Conservation (phyloP, 2,329 filamentous ascomycete species). For the Aspergillus puulaauensis region DNA sequence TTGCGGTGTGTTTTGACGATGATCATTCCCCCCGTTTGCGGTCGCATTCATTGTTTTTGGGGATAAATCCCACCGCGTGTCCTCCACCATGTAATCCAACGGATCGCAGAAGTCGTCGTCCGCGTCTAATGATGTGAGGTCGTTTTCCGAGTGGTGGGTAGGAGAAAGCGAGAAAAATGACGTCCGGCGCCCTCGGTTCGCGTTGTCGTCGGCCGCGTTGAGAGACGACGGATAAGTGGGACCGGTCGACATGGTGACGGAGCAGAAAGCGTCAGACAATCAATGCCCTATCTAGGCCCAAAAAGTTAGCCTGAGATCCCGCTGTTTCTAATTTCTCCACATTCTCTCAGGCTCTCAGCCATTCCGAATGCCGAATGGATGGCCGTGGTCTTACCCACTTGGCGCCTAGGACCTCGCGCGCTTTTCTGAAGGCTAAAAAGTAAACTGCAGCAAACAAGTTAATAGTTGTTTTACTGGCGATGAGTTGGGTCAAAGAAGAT, state of each 20-base stretch:
- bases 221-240: constrained; percentile 18
- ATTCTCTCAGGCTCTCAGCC: constrained; percentile 7
- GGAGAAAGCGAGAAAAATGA: constrained; percentile 31
- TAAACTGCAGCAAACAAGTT: background rate
- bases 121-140: constrained; percentile 30
- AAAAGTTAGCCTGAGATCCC: constrained; percentile 15
- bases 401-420: constrained; percentile 3
- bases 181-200: constrained; percentile 21
- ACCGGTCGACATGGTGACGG: constrained; percentile 35
- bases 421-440: background rate
- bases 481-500: background rate
- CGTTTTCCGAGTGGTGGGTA: constrained; percentile 34
- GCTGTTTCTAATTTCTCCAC: constrained; percentile 29
- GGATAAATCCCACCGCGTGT: constrained; percentile 25
- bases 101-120: constrained; percentile 29
- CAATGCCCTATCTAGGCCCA: constrained; percentile 6
- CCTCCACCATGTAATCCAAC: constrained; percentile 32
- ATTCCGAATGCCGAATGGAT: constrained; percentile 1
- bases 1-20: constrained; percentile 17
- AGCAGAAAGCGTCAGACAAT: background rate
- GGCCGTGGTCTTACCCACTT: constrained; percentile 13
- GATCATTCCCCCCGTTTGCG: constrained; percentile 11
- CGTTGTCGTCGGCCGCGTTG: constrained; percentile 22
- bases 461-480: background rate
- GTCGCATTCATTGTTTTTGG: constrained; percentile 22